Conservation (phyloP, 208 protist genomes). For the Wallacemonas sp. region DNA sequence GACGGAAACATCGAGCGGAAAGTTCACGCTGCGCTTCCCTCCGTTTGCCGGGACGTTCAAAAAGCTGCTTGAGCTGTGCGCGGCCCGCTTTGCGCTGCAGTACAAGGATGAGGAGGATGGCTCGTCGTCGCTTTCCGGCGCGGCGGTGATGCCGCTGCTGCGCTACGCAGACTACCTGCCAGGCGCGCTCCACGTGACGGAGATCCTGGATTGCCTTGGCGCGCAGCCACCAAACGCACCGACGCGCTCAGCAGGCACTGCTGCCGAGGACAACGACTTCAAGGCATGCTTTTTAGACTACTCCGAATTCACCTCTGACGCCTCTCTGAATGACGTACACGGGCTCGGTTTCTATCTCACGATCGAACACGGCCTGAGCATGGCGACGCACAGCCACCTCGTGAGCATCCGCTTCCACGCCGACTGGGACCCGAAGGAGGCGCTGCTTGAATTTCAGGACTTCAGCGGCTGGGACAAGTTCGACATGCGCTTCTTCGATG, state of each 20-base stretch:
- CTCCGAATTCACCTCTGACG: constrained; percentile 63
- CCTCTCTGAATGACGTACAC: constrained; percentile 61
- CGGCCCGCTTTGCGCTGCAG: constrained; percentile 54
- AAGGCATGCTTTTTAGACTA: constrained; percentile 78
- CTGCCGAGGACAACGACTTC: constrained; percentile 38
- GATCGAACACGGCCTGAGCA: constrained; percentile 70
- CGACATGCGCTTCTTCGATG: constrained; percentile 78
- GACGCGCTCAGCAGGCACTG: neutral
- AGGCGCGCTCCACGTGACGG: constrained; percentile 65
- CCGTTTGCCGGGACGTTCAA: constrained; percentile 56
- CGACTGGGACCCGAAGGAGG: constrained; percentile 51
- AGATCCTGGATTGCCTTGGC: constrained; percentile 66
- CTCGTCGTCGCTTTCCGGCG: constrained; percentile 53
- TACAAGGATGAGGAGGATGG: constrained; percentile 48
- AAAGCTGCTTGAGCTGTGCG: constrained; percentile 75
- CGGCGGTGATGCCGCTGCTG: constrained; percentile 67
- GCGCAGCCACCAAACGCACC: constrained; percentile 27
- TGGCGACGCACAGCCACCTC: constrained; percentile 80
- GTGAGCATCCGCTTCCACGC: constrained; percentile 69
- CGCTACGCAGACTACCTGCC: constrained; percentile 86
- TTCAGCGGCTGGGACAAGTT: constrained; percentile 80
- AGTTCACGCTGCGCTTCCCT: constrained; percentile 72
- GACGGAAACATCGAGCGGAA: constrained; percentile 46
- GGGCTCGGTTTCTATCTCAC: constrained; percentile 77
- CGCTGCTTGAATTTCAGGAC: constrained; percentile 70